phyloP scores from a whole-genome alignment of 805 yeast genomes.

The Metschnikowia lachancei region DNA sequence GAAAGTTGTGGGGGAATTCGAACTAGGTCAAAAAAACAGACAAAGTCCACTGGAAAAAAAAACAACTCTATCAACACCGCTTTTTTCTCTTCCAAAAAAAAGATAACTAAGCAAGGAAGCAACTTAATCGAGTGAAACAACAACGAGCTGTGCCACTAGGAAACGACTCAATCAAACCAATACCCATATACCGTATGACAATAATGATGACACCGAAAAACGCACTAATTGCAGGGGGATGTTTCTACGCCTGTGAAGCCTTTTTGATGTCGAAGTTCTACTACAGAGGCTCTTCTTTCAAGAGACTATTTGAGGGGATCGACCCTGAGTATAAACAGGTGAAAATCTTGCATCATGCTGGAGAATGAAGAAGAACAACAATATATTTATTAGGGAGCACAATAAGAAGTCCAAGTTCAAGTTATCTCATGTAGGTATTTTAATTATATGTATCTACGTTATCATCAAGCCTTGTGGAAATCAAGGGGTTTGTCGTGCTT shows the following conservation, averaged over 20 bases:
- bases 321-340: conserved; percentile 31
- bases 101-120: too few species aligned
- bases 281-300: conserved; percentile 30
- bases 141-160: background rate
- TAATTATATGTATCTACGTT: too few species aligned
- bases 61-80: too few species aligned
- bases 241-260: conserved; percentile 32
- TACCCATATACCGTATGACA: background rate
- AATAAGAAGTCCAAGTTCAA: too few species aligned
- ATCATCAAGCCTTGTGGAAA: too few species aligned
- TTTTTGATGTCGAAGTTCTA: conserved; percentile 33
- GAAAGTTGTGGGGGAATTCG: too few species aligned
- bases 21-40: background rate
- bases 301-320: conserved; percentile 28
- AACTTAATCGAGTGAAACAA: too few species aligned
- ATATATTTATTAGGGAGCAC: too few species aligned
- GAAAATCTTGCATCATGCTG: conserved; percentile 25
- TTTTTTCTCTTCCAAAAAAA: too few species aligned
- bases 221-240: conserved; percentile 35
- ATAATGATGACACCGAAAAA: conserved; percentile 15
- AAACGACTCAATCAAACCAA: background rate
- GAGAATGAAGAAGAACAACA: background rate
- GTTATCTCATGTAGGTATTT: too few species aligned
- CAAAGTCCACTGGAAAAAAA: background rate
- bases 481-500: too few species aligned